Conservation (phyloP, 148 eudicot genomes). For the Silene conica region DNA sequence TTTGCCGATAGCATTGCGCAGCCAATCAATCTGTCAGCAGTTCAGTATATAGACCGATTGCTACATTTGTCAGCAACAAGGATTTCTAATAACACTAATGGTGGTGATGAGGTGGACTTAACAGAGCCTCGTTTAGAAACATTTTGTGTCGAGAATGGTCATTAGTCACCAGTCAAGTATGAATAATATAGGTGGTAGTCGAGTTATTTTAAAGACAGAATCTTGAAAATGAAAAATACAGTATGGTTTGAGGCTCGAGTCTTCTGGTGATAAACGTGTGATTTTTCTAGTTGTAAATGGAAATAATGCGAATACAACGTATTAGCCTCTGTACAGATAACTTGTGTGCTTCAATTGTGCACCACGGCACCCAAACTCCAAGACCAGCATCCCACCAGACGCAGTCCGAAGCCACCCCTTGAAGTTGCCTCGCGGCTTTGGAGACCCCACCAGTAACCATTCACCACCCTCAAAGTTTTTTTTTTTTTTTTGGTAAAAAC, state of each 20-base stretch:
- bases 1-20: conserved; percentile 25
- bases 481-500: no score
- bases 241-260: background rate
- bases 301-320: no score
- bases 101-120: conserved; percentile 70
- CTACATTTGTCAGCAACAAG: conserved; percentile 36
- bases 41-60: conserved; percentile 31
- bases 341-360: no score
- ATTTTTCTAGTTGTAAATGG: no score
- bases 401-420: no score
- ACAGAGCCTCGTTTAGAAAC: conserved; percentile 68
- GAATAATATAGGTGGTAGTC: background rate
- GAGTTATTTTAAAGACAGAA: background rate
- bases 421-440: no score
- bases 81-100: conserved; percentile 17
- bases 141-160: conserved; percentile 40
- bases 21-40: conserved; percentile 27
- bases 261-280: background rate
- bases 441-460: no score
- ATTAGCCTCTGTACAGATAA: no score
- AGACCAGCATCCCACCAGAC: no score
- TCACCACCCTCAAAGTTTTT: no score
- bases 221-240: background rate
- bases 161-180: background rate
- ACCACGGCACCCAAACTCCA: no score